Evolutionary conservation across 2,329 filamentous ascomycete genomes (phyloP), one percentile per base, ranked within the genome.

Genomic region (Trichoderma harzianum): DNA sequence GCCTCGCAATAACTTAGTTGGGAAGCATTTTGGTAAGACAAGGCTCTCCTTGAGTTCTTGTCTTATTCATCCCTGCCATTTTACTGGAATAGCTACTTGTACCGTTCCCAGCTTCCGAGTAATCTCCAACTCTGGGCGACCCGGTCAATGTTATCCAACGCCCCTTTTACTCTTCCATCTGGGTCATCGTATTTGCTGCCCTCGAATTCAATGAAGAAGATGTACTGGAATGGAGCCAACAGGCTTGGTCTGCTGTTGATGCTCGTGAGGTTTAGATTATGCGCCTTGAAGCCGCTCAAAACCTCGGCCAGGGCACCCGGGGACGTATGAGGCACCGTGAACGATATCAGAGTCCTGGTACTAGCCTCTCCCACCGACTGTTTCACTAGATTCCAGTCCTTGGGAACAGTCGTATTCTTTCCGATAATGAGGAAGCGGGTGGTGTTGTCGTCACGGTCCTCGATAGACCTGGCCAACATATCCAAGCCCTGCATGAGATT

Each of bases 181-280:
- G 85, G 84, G 76, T 89, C 89, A 24, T 80, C 76, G 68, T 79
- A 73, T 72, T 75, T 81, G 79, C 89, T 86, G 1, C 92, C 91
- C 79, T 92, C 88, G 77, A 97, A 94, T 84, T 98, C 95, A 34
- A 98, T 91, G 79, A 98, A 95, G 83, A 98, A 98, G 47, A 98
- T 88, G 82, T 98, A 98, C 79, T 97, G 91, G 89, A 97, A 98
- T 24, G 92, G 89, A 75, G 85, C 83, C 51, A 87, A 84, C 70
- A 92, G 87, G 77, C 93, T 94, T 6, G 95, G 95, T 74, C 95
- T 84, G 75, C 93, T 94, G 79, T 94, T 95, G 81, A 98, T 97
- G 80, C 92, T 95, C 34, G 95, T 98, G 75, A 98, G 83, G 79
- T 98, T 97, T 71, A 98, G 85, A 6, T 87, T 86, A 75, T 89